Conservation (phyloP, 148 eudicot genomes). For the Talinum fruticosum region DNA sequence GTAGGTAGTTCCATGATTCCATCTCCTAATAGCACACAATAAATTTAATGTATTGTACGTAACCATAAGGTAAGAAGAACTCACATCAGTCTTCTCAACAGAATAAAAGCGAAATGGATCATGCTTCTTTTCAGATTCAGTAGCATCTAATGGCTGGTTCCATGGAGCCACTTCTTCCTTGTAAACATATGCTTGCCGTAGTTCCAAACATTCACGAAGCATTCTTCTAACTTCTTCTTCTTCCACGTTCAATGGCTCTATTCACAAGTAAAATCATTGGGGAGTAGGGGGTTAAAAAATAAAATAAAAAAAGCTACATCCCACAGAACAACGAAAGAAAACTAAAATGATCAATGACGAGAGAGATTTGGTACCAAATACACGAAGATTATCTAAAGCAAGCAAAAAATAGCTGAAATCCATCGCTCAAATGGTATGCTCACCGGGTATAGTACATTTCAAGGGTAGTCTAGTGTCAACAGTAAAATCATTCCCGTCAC, state of each 20-base stretch:
- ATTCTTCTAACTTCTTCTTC: constrained; percentile 77
- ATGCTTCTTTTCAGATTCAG: constrained; percentile 24
- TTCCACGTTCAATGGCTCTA: constrained; percentile 57
- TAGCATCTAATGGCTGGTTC: constrained; percentile 40
- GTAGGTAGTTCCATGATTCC: background rate
- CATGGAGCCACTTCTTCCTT: constrained; percentile 56
- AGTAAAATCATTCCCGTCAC: constrained; percentile 33
- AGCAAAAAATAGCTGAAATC: background rate
- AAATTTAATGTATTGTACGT: background rate
- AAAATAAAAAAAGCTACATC: background rate
- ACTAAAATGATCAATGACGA: too few species aligned
- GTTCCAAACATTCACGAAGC: constrained; percentile 70
- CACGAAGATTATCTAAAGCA: background rate
- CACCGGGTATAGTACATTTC: constrained; percentile 48
- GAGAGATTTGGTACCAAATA: too few species aligned
- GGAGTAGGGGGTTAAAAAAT: background rate
- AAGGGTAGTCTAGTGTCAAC: constrained; percentile 34
- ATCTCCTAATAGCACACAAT: background rate
- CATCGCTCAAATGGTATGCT: constrained; percentile 7
- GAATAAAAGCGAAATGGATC: constrained; percentile 52
- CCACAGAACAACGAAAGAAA: too few species aligned
- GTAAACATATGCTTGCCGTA: constrained; percentile 56
- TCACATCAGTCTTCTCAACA: constrained; percentile 49
- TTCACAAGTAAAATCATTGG: constrained; percentile 11
- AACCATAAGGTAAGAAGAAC: constrained; percentile 18